Conservation (phyloP, 805 yeast genomes). For the Ogataea polymorpha region DNA sequence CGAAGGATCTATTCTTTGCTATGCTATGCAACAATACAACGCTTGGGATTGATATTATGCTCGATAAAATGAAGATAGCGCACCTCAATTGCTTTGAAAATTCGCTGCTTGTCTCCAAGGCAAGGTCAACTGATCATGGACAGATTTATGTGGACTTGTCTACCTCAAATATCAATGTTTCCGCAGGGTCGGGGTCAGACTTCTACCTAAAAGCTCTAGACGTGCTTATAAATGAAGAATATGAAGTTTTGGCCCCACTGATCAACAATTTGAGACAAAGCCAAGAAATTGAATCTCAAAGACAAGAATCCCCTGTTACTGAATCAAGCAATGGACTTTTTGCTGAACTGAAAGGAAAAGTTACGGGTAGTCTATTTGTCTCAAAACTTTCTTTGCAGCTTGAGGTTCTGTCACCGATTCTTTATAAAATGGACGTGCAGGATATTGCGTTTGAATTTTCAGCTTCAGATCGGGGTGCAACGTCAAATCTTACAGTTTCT, state of each 20-base stretch:
- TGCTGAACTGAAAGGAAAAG: background rate
- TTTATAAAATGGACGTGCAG: slow-evolving; percentile 18
- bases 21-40: slow-evolving; percentile 10
- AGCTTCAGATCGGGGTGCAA: slow-evolving; percentile 10
- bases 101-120: slow-evolving; percentile 17
- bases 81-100: slow-evolving; percentile 16
- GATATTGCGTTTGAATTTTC: slow-evolving; percentile 8
- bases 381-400: slow-evolving; percentile 11
- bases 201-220: slow-evolving; percentile 21
- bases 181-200: slow-evolving; percentile 22
- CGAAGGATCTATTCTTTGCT: slow-evolving; percentile 22
- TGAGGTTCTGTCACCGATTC: slow-evolving; percentile 17
- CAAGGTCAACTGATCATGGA: slow-evolving; percentile 23
- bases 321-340: background rate
- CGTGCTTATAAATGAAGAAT: slow-evolving; percentile 23
- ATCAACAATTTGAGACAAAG: slow-evolving; percentile 7
- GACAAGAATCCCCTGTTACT: background rate
- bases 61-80: slow-evolving; percentile 14
- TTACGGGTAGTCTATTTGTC: slow-evolving; percentile 9
- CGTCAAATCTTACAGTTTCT: slow-evolving; percentile 9
- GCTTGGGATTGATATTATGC: background rate
- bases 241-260: slow-evolving; percentile 20
- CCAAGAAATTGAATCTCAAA: background rate
- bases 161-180: slow-evolving; percentile 14
- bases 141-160: slow-evolving; percentile 20